phyloP scores from a whole-genome alignment of 495 filamentous ascomycete species.

The Evernia prunastri region DNA sequence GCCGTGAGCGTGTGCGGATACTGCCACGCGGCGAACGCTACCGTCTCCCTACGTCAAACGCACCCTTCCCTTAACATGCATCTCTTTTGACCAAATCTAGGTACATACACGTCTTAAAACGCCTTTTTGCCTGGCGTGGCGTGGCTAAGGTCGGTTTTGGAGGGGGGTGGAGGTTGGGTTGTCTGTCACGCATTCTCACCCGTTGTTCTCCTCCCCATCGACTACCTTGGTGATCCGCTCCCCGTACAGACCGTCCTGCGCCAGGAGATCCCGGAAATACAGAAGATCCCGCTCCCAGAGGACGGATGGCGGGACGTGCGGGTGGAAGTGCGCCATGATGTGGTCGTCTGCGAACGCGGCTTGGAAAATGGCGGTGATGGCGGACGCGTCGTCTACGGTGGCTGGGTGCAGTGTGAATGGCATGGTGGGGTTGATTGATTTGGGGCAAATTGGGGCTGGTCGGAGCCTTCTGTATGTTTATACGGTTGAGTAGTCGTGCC shows the following conservation, averaged over 20 bases:
- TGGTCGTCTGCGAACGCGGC: constrained; percentile 20
- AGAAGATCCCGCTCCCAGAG: constrained; percentile 10
- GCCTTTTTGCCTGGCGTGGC: too few relatives aligned
- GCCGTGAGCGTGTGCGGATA: constrained; percentile 18
- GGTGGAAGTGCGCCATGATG: constrained; percentile 18
- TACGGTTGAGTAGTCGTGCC: neutral
- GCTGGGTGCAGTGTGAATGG: constrained; percentile 12
- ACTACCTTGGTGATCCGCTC: constrained; percentile 17
- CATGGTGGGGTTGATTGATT: neutral
- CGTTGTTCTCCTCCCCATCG: constrained; percentile 18
- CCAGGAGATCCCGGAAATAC: constrained; percentile 7
- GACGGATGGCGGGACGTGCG: constrained; percentile 7
- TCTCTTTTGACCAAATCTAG: too few relatives aligned
- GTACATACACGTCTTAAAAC: too few relatives aligned
- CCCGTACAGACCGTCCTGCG: constrained; percentile 9
- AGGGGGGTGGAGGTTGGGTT: too few relatives aligned
- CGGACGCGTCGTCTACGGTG: constrained; percentile 13
- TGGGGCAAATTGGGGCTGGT: neutral
- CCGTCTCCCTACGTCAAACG: constrained; percentile 23
- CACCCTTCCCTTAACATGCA: too few relatives aligned
- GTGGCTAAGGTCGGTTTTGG: too few relatives aligned
- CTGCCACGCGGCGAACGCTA: constrained; percentile 23
- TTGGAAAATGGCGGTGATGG: constrained; percentile 18
- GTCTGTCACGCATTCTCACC: too few relatives aligned
- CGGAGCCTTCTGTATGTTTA: too few relatives aligned